A percentile compares a stretch with the other conserved stretches of the same genome.
These are phyloP conservation scores for Panellus pusillus DNA, from an alignment of 768 basidiomycete genomes.

Conservation along the genomic window DNA sequence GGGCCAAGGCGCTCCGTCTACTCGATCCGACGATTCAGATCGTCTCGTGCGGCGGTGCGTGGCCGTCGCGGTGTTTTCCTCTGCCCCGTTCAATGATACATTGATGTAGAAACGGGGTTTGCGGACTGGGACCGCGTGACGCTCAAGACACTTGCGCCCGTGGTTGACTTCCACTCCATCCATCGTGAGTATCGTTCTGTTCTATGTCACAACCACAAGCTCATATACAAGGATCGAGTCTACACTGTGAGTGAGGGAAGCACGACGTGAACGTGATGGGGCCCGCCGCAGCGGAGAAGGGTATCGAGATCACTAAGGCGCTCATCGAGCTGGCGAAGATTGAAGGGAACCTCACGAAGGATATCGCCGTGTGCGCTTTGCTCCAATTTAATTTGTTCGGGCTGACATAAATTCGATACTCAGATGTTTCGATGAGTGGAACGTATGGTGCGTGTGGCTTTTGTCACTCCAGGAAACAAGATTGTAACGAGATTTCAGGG, in stretches of 20 bases:
- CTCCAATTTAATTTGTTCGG: neutral
- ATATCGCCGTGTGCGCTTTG: conserved; percentile 36
- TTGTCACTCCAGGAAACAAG: neutral
- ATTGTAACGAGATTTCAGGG: conserved; percentile 26
- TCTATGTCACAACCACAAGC: neutral
- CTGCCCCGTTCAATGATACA: conserved; percentile 9
- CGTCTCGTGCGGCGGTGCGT: conserved; percentile 52
- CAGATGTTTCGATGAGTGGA: conserved; percentile 58
- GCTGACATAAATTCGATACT: too few species aligned
- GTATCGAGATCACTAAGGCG: conserved; percentile 48
- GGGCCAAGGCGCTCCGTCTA: conserved; percentile 60
- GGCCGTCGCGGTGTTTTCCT: conserved; percentile 14
- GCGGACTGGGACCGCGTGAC: conserved; percentile 45
- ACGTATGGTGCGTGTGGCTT: conserved; percentile 41
- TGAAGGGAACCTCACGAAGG: conserved; percentile 35
- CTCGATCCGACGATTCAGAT: conserved; percentile 58
- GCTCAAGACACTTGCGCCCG: conserved; percentile 41
- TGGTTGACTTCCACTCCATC: conserved; percentile 52
- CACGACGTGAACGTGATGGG: conserved; percentile 57
- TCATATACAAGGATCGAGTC: conserved; percentile 23
- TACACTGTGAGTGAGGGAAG: conserved; percentile 42
- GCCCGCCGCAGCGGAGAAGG: conserved; percentile 53
- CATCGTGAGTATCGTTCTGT: conserved; percentile 30
- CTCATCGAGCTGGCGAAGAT: conserved; percentile 54
- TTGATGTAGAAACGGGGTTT: conserved; percentile 37